Percentiles rank a stretch among this genome's conserved stretches.
These are phyloP conservation scores for Podospora anserina DNA, from an alignment of 495 filamentous ascomycete species.

Conservation along the genomic window DNA sequence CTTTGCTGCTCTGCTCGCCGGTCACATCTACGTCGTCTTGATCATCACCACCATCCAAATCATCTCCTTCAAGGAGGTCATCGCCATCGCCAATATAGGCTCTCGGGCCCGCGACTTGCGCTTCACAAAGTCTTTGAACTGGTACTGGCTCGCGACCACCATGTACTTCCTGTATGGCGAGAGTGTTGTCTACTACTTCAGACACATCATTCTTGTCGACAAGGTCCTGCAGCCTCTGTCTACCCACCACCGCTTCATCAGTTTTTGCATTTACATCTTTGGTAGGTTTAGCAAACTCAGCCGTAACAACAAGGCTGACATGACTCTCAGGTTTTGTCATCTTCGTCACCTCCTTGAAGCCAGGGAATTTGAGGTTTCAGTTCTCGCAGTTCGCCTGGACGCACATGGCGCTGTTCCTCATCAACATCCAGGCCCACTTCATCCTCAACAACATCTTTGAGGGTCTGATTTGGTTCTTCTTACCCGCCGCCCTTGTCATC, in stretches of 20 bases:
- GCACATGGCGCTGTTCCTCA: constrained; percentile 97
- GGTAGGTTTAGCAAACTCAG: constrained; percentile 52
- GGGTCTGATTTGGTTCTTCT: constrained; percentile 99
- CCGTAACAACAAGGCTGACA: not conserved
- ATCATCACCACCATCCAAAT: constrained; percentile 93
- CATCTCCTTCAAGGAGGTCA: constrained; percentile 98
- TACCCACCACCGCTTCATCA: constrained; percentile 97
- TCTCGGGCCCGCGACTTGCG: constrained; percentile 85
- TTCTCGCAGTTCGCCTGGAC: constrained; percentile 99
- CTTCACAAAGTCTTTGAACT: constrained; percentile 94
- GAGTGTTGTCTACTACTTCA: constrained; percentile 99
- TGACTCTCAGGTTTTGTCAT: constrained; percentile 80
- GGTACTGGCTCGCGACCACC: constrained; percentile 97
- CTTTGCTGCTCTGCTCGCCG: constrained; percentile 86
- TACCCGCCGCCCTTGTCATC: constrained; percentile 91
- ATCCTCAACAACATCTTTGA: constrained; percentile 99
- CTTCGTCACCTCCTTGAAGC: constrained; percentile 94
- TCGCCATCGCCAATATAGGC: constrained; percentile 93
- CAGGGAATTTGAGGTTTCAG: constrained; percentile 94
- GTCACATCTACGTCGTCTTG: constrained; percentile 93
- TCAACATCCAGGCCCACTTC: constrained; percentile 97
- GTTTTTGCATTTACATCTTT: constrained; percentile 95
- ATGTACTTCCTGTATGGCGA: constrained; percentile 99
- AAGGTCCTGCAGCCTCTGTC: constrained; percentile 87
- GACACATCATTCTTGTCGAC: constrained; percentile 95